These are phyloP conservation scores for Liriodendron chinense DNA, from an alignment of 164 flowering plant species.

Conservation along the genomic window DNA sequence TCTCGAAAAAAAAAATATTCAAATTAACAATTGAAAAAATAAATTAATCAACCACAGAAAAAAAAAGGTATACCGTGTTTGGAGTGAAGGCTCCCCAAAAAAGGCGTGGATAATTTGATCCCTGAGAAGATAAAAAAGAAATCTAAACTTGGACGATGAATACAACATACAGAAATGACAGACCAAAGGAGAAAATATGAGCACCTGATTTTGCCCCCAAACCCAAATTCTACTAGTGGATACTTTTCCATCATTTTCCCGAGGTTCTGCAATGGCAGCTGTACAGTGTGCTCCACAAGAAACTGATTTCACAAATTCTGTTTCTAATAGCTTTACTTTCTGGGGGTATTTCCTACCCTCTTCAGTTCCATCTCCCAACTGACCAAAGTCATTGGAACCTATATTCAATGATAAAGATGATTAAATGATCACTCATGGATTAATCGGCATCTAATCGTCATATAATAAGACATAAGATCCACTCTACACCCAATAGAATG, in stretches of 20 bases:
- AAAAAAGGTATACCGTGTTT: constrained; percentile 52
- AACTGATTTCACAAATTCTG: constrained; percentile 81
- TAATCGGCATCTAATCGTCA: not conserved
- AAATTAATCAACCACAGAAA: not conserved
- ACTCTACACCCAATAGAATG: not conserved
- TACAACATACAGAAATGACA: not conserved
- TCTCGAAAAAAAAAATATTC: too few species aligned
- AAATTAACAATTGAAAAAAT: not conserved
- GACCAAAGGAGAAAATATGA: not conserved
- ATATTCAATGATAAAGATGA: not conserved
- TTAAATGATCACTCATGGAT: not conserved
- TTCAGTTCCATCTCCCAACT: constrained; percentile 96
- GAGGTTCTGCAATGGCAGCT: constrained; percentile 90
- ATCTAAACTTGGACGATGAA: not conserved
- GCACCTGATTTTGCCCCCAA: constrained; percentile 99
- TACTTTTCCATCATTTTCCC: constrained; percentile 74
- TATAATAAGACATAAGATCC: not conserved
- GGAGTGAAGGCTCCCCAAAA: constrained; percentile 92
- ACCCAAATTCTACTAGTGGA: constrained; percentile 84
- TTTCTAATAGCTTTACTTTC: constrained; percentile 67
- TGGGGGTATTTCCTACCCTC: constrained; percentile 67
- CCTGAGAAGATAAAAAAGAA: constrained; percentile 38
- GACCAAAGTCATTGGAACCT: constrained; percentile 98
- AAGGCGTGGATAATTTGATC: constrained; percentile 83
- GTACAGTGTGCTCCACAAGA: constrained; percentile 98